Percentiles rank a stretch among this genome's conserved stretches.
Evolutionary conservation across 345 rosid genomes (phyloP).

Genomic region (Salix arbutifolia): DNA sequence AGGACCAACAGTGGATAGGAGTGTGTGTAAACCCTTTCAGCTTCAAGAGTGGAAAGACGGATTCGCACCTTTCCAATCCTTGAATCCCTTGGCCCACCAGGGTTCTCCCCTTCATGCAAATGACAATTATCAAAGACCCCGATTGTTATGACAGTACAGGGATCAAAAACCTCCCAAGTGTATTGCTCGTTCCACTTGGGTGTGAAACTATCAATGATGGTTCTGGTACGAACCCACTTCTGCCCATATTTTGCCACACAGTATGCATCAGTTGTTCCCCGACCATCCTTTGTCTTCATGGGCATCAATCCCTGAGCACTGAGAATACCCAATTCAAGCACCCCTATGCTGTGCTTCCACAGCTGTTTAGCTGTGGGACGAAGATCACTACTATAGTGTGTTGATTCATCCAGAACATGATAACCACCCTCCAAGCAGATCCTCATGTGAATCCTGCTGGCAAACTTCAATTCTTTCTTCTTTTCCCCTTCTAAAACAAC

Average conservation of each 20-base stretch:
- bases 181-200: conserved; percentile 96
- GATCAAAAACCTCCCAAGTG: conserved; percentile 95
- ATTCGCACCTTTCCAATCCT: conserved; percentile 91
- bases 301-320: conserved; percentile 76
- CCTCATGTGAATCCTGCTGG: conserved; percentile 69
- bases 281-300: conserved; percentile 83
- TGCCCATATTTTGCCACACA: conserved; percentile 95
- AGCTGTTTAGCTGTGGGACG: conserved; percentile 83
- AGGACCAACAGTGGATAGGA: conserved; percentile 80
- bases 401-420: conserved; percentile 93
- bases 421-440: conserved; percentile 81
- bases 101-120: conserved; percentile 54
- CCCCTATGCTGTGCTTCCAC: conserved; percentile 67
- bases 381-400: conserved; percentile 89
- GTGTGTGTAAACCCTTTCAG: conserved; percentile 85
- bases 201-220: conserved; percentile 65
- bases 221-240: conserved; percentile 95
- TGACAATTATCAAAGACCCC: conserved; percentile 86
- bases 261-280: conserved; percentile 71
- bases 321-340: conserved; percentile 83
- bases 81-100: conserved; percentile 43
- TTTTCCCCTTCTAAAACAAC: conserved; percentile 47
- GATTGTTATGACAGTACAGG: conserved; percentile 87
- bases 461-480: conserved; percentile 77
- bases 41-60: conserved; percentile 81